phyloP scores from a whole-genome alignment of 225 moss, liverwort and hornwort species.

The Marchantia paleacea region DNA sequence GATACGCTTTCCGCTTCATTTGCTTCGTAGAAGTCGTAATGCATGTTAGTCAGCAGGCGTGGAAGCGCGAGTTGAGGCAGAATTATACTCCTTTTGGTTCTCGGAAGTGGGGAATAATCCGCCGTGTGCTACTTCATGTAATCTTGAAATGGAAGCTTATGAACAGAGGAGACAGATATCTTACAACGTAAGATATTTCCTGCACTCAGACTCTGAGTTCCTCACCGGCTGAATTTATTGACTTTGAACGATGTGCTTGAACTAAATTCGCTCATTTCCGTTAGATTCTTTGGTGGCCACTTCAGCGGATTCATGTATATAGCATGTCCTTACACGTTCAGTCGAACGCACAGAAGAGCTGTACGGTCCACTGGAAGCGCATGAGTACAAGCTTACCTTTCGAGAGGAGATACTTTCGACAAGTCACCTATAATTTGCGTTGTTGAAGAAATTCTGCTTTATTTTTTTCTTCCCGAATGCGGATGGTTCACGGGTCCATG shows the following conservation, averaged over 20 bases:
- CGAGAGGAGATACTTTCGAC: not conserved
- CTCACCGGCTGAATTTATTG: not conserved
- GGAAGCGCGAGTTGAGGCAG: not conserved
- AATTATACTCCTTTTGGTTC: not conserved
- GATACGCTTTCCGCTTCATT: not conserved
- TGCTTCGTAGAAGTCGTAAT: not conserved
- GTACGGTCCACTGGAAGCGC: not conserved
- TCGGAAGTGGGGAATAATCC: not conserved
- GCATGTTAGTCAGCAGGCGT: not conserved
- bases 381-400: not conserved
- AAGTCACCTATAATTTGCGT: not conserved
- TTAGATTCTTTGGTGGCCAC: not conserved
- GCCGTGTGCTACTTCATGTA: no score
- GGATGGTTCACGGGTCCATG: not conserved
- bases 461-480: no score
- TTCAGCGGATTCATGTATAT: not conserved
- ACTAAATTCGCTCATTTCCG: not conserved
- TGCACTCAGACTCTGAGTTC: not conserved
- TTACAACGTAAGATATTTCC: not conserved
- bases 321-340: not conserved
- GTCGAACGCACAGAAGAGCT: not conserved
- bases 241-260: not conserved
- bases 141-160: slow-evolving; percentile 4
- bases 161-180: not conserved
- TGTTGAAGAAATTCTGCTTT: not conserved